phyloP scores from a whole-genome alignment of 140 eudicot genomes.

The Senecio squalidus region DNA sequence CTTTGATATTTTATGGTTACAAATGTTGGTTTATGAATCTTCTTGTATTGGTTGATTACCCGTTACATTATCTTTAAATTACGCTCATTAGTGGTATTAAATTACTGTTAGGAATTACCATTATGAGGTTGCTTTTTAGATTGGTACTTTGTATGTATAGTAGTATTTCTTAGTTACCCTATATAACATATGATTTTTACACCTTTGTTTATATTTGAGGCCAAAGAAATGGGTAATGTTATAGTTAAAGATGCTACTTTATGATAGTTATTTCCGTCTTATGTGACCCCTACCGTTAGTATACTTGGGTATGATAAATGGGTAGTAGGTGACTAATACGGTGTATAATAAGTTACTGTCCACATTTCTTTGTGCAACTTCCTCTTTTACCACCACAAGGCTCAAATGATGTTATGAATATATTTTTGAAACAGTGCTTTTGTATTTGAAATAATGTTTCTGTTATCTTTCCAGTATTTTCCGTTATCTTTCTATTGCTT shows the following conservation, averaged over 20 bases:
- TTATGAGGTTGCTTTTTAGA: not conserved
- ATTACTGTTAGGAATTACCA: not conserved
- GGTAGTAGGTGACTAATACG: too few relatives aligned
- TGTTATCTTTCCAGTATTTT: not conserved
- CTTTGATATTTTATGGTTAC: not conserved
- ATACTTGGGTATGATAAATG: too few relatives aligned
- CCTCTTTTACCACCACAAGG: not conserved
- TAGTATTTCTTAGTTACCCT: not conserved
- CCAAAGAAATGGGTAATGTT: not conserved
- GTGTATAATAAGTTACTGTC: too few relatives aligned
- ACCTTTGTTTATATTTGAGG: not conserved
- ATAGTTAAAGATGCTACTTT: not conserved
- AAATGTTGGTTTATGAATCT: not conserved
- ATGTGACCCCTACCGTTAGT: too few relatives aligned
- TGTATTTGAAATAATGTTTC: not conserved
- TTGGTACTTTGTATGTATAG: not conserved
- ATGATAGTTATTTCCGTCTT: not conserved
- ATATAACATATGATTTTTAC: not conserved
- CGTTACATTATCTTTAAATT: not conserved
- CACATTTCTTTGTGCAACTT: not conserved
- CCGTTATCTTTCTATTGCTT: not conserved
- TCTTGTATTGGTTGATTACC: not conserved
- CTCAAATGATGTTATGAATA: not conserved
- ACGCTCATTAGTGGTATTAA: not conserved
- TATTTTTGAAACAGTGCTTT: not conserved